A percentile compares a stretch with the other conserved stretches of the same genome.
These are phyloP conservation scores for Schizonepeta tenuifolia DNA, from an alignment of 257 asterid genomes.

Conservation along the genomic window DNA sequence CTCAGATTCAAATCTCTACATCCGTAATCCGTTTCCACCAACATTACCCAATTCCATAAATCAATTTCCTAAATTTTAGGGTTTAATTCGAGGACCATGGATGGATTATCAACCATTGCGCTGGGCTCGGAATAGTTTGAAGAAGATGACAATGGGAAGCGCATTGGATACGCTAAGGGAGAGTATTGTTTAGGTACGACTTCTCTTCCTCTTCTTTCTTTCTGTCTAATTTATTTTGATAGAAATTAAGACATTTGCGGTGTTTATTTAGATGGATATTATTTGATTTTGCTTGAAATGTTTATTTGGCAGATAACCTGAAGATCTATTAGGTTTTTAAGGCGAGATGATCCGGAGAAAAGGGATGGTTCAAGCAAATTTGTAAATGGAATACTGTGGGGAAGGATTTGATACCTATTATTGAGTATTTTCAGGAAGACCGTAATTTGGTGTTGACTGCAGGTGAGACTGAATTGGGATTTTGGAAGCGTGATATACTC, in stretches of 20 bases:
- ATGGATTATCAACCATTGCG: slow-evolving; percentile 77
- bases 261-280: slow-evolving; percentile 2
- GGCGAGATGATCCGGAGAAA: slow-evolving; percentile 91
- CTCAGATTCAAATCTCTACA: slow-evolving; percentile 2
- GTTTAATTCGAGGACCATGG: slow-evolving; percentile 49
- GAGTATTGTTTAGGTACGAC: slow-evolving; percentile 68
- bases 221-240: neutral
- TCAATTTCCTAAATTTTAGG: neutral
- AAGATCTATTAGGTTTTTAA: slow-evolving; percentile 86
- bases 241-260: neutral
- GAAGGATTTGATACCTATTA: slow-evolving; percentile 81
- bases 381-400: slow-evolving; percentile 85
- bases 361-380: slow-evolving; percentile 90
- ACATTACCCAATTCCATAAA: neutral
- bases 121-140: slow-evolving; percentile 74
- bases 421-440: slow-evolving; percentile 71
- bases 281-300: neutral
- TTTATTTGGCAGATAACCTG: slow-evolving; percentile 64
- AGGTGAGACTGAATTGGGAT: slow-evolving; percentile 45
- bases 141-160: slow-evolving; percentile 72
- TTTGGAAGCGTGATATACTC: neutral
- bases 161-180: slow-evolving; percentile 64
- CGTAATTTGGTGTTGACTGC: slow-evolving; percentile 78
- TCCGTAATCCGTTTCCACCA: slow-evolving; percentile 21
- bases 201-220: neutral